Conservation (phyloP, 257 asterid species). For the Salvia hispanica region DNA sequence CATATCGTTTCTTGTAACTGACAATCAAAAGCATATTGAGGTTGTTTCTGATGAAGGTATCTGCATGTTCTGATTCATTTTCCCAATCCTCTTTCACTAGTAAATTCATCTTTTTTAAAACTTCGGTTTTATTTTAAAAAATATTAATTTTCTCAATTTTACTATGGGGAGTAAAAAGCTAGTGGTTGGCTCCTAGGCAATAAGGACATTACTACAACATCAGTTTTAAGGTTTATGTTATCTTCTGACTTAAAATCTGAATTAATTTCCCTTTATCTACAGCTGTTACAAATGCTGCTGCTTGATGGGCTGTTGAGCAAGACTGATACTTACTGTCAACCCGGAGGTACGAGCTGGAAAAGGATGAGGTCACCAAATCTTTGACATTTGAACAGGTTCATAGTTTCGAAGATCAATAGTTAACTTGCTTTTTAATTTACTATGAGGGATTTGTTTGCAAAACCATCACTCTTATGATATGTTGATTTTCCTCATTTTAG, state of each 20-base stretch:
- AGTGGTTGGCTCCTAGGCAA: too few species aligned
- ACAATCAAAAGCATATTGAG: conserved; percentile 74
- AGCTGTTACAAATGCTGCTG: conserved; percentile 83
- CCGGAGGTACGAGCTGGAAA: conserved; percentile 67
- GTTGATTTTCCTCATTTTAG: conserved; percentile 38
- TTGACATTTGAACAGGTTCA: conserved; percentile 61
- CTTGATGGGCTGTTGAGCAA: conserved; percentile 78
- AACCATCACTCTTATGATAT: conserved; percentile 26
- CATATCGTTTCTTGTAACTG: conserved; percentile 69
- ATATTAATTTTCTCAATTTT: not conserved
- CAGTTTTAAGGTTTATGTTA: conserved; percentile 6
- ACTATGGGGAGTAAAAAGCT: too few species aligned
- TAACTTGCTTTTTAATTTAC: conserved; percentile 13
- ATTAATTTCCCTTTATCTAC: conserved; percentile 37
- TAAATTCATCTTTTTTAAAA: not conserved
- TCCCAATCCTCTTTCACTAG: conserved; percentile 28
- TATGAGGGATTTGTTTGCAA: conserved; percentile 21
- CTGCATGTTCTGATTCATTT: conserved; percentile 30
- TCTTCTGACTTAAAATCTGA: conserved; percentile 28
- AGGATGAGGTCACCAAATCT: conserved; percentile 59
- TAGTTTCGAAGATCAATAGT: conserved; percentile 10
- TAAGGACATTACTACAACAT: not conserved
- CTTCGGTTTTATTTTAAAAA: not conserved
- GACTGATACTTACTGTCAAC: conserved; percentile 82
- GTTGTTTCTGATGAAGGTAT: conserved; percentile 87